Evolutionary conservation across 148 eudicot genomes (phyloP), one percentile per base, ranked within the genome.

Genomic region (Chenopodium quinoa): DNA sequence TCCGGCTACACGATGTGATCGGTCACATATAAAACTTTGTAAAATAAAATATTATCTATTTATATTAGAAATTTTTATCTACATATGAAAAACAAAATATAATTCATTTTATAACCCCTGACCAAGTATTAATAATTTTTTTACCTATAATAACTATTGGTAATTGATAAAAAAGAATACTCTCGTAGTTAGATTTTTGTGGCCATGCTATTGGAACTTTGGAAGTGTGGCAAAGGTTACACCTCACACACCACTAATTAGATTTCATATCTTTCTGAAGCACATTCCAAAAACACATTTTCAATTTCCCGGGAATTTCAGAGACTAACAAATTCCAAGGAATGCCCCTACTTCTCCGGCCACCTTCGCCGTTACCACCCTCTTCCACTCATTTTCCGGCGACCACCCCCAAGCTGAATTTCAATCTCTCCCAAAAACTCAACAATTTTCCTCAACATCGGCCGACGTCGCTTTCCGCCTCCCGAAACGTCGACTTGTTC

Each of bases 401-500:
- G 62, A 8, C 9, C 11, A 4, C n/a, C 17, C 17, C 31, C 23
- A 56, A 62, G 17, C 44, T 40, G 44, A 40, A 40, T 40, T 46
- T 32, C 44, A 25, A 22, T 27, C 69, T 58, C 75, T 44, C 71
- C 75, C 80, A 77, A 4, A 69, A 19, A 1, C 56, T 40, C 1
- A 58, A 40, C 65, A 9, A 48, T 67, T 44, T 37, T 71, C 80
- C 84, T 11, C 81, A 48, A 19, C 17, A 37, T 22, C 62, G 34
- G 62, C 34, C 63, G 64, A 13, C 81, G 70, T 56, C 83, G 40
- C 29, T 84, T 14, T 69, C 84, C 64, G 71, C 81, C 22, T 44
- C 77, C 20, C 58, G 62, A 3, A 89, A 88, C 22, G 91, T 89
- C 23, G 98, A 95, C 81, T 82, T 89, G 2, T 95, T 95, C 89